Base-by-base conservation (phyloP, 768 basidiomycete genomes). In the Lactarius evosmus region DNA sequence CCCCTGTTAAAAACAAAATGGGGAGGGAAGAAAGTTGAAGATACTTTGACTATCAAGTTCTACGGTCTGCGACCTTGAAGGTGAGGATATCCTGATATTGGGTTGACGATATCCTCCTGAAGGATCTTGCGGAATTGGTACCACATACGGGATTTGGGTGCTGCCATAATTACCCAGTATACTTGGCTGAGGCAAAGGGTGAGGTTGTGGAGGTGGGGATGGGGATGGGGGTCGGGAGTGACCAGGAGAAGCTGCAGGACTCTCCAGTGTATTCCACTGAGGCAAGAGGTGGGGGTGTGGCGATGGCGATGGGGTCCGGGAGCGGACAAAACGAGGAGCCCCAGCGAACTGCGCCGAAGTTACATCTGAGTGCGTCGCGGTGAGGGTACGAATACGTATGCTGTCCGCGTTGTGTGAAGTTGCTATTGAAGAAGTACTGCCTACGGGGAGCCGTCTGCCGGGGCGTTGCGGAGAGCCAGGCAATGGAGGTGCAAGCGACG, bases 311-410 rank as follows among this genome's bases (percentile, higher is more conserved):
- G 30, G 16, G n/a, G 16, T 1, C 8, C 11, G 63, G 16, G 62
- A 22, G 34, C 27, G 58, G 19, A 7, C 38, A 12, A 11, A 30
- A 17, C 40, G n/a, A 2, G 44, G 14, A 2, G 38, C 46, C 8
- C 63, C 54, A 34, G 46, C 16, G 16, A 60, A 65, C 7, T 56
- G 54, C 8, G 30, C 51, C 11, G 54, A 33, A 5, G 63, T 51
- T 19, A 30, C 38, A 51, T 49, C 59, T 19, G 46, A 32, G 14
- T 51, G 59, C 4, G 58, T 51, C 54, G 34, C 41, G 27, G 32
- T 25, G 22, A 60, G 22, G 0, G 63, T 54, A 41, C 14, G 11
- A 27, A 63, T 34, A 4, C 9, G 11, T 27, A 25, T 14, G 8
- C n/a, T 33, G 22, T 9, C 36, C 2, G 51, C 4, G 12, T 30